phyloP scores from a whole-genome alignment of 352 stramenopile species.

The Pseudoperonospora humuli region DNA sequence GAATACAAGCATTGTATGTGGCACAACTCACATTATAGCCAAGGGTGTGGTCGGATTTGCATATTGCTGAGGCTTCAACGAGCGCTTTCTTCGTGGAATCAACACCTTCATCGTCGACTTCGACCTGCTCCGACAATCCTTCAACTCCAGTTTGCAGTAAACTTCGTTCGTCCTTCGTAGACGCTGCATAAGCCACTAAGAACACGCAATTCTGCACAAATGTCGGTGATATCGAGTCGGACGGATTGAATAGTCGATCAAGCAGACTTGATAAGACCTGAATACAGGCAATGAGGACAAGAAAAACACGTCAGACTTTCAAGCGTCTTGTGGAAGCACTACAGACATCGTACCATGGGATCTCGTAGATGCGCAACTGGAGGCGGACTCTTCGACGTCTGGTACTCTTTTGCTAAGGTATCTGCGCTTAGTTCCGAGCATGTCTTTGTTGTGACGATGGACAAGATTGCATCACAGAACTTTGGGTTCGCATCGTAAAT shows the following conservation, averaged over 20 bases:
- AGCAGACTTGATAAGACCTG: conserved; percentile 75
- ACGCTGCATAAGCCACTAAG: conserved; percentile 68
- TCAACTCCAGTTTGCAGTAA: conserved; percentile 42
- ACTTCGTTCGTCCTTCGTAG: conserved; percentile 67
- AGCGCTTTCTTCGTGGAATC: conserved; percentile 62
- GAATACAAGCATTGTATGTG: background rate
- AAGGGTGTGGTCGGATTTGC: conserved; percentile 79
- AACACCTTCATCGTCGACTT: conserved; percentile 44
- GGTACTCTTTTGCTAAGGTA: conserved; percentile 64
- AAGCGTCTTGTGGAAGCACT: background rate
- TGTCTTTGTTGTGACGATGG: conserved; percentile 68
- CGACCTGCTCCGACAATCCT: conserved; percentile 21
- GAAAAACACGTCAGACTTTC: conserved; percentile 1
- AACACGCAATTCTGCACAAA: conserved; percentile 66
- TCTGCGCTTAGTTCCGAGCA: conserved; percentile 56
- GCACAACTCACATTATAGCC: conserved; percentile 68
- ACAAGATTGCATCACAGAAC: conserved; percentile 65
- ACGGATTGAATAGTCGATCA: conserved; percentile 78
- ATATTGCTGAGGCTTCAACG: conserved; percentile 64
- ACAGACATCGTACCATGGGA: conserved; percentile 39
- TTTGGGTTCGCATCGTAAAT: conserved; percentile 46
- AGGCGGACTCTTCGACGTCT: conserved; percentile 31
- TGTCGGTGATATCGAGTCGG: conserved; percentile 40
- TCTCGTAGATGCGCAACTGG: conserved; percentile 66
- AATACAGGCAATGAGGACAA: background rate